Percentiles rank a stretch among this genome's conserved stretches.
phyloP scores from a whole-genome alignment of 75 land plant species.

The Sequoia sempervirens region DNA sequence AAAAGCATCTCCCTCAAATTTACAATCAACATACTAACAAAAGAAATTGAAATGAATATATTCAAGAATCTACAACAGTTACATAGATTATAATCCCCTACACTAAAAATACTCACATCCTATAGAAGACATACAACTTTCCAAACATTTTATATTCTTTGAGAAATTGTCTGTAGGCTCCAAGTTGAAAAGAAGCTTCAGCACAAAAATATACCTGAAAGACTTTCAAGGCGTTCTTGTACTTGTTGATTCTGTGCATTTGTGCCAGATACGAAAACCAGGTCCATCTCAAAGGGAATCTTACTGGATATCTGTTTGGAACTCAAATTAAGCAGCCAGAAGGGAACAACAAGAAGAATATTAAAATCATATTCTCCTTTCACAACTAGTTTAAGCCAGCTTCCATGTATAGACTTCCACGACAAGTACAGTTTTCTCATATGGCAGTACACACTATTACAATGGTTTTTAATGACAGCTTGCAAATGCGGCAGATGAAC shows the following conservation, averaged over 20 bases:
- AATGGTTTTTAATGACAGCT: background rate
- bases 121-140: background rate
- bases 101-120: background rate
- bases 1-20: background rate
- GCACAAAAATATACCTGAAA: slow-evolving; percentile 55
- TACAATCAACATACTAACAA: background rate
- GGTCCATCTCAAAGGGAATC: slow-evolving; percentile 64
- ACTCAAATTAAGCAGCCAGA: slow-evolving; percentile 8
- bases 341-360: background rate
- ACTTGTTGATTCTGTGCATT: slow-evolving; percentile 27
- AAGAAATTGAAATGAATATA: background rate
- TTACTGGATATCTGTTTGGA: slow-evolving; percentile 54
- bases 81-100: background rate
- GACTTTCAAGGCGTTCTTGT: slow-evolving; percentile 50
- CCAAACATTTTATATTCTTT: background rate
- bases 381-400: background rate
- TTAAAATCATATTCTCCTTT: background rate
- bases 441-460: background rate
- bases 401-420: slow-evolving; percentile 5
- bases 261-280: slow-evolving; percentile 74
- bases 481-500: background rate
- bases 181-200: background rate
- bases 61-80: background rate
- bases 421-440: background rate
- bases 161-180: background rate